Evolutionary conservation across 1,139 yeast genomes (phyloP), one percentile per base, ranked within the genome.

Genomic region (Lodderomyces jiufengensis): DNA sequence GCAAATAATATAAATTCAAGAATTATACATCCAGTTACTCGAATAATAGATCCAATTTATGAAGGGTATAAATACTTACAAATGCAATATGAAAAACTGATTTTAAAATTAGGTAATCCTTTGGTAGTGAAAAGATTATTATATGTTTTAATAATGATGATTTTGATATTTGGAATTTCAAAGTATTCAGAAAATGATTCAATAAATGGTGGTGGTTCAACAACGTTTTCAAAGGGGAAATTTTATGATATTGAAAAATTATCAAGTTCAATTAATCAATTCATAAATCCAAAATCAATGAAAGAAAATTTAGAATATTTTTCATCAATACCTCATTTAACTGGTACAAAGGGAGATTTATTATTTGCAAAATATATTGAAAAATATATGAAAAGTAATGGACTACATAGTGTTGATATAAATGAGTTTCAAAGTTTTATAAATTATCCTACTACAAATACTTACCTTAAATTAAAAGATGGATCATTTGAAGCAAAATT

Each of bases 341-440:
- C 96, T 0, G 97, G 97, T 2, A 81, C 97, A 2, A 76, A 76
- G 13, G 97, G 95, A 12, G 97, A 88, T 54, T 58, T 78, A 41
- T 71, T 87, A 0, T 60, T 87, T 25, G 81, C 87, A 1, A 68
- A 72, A 42, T 87, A 82, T 54, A 67, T 90, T 15, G 70, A 75
- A 44, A 67, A 71, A 10, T 73, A 74, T 39, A 77, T 85, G 60
- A 54, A 59, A 16, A 72, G 76, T 38, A 76, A 77, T 46, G 84
- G 85, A 2, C 51, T 85, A 32, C 61, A 65, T 28, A 44, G 65
- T n/a, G 67, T 75, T 7, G 77, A 74, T 26, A 69, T 75, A 35
- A 61, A 70, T 24, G 75, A 72, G 38, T 63, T 76, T 36, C 67
- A 66, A 34, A 70, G 79, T 4, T 81, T 69, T 46, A 55, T 83